Evolutionary conservation across 2,329 filamentous ascomycete species (phyloP), one percentile per base, ranked within the genome.

Genomic region (Cladosporium sp.): DNA sequence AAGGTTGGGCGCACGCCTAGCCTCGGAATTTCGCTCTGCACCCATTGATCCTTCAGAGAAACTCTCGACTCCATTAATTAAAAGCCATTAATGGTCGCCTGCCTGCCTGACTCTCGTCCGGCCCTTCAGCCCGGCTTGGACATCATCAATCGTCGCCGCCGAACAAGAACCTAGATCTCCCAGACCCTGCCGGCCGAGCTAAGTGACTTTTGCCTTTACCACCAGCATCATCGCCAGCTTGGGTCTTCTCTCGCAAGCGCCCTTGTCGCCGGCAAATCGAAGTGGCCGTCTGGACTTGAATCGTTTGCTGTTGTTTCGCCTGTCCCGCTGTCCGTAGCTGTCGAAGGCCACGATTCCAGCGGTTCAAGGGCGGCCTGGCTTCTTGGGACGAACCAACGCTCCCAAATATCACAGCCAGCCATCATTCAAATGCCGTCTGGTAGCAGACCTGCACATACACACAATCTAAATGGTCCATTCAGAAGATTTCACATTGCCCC

Each of bases 401-500:
- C 32, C n/a, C 32, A n/a, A n/a, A 27, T 27, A 27, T 27, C 22
- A 27, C 22, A n/a, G n/a, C n/a, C n/a, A n/a, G 22, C 4, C 9
- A 27, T 27, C 22, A 27, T 5, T 9, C n/a, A n/a, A 30, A 32
- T 48, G 45, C 37, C 37, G n/a, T 36, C 45, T 36, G 9, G 19
- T n/a, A 7, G 15, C 42, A 44, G 42, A 44, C 18, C 37, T 22
- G 29, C 45, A 48, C 37, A 38, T 29, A 13, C 19, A 48, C 37
- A 48, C 45, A 48, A 48, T 4, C 22, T 36, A 24, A n/a, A 24
- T 17, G 2, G 45, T 64, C 70, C 70, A 68, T 69, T 75, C 73
- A 73, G 73, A 68, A 66, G 57, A 57, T 64, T 56, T 70, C 62
- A 67, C 50, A 65, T 66, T 68, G 70, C 68, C 67, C 71, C 67